Percentiles rank a stretch among this genome's conserved stretches.
These are phyloP conservation scores for Blastobotrys mokoenaii DNA, from an alignment of 805 yeast genomes.

Conservation along the genomic window DNA sequence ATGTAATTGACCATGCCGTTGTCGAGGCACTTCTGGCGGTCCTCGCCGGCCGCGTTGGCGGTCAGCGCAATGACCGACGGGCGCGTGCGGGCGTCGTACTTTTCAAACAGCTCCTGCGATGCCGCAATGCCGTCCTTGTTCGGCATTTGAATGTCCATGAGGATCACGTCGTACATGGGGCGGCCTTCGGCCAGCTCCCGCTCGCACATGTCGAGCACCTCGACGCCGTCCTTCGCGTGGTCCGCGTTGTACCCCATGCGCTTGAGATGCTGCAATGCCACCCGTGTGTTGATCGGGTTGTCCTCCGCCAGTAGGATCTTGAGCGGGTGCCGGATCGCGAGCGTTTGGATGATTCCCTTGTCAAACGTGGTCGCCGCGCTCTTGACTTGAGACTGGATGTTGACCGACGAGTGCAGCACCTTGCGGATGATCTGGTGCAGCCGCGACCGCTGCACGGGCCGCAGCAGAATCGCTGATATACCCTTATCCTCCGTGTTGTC, in stretches of 20 bases:
- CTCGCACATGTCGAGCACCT: constrained; percentile 32
- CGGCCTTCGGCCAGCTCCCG: constrained; percentile 24
- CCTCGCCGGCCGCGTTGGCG: constrained; percentile 49
- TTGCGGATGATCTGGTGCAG: constrained; percentile 17
- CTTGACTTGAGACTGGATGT: constrained; percentile 12
- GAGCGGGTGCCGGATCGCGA: constrained; percentile 32
- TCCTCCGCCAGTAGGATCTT: constrained; percentile 46
- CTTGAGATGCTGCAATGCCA: constrained; percentile 41
- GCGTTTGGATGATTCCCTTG: constrained; percentile 17
- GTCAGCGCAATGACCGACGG: constrained; percentile 42
- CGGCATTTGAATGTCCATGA: constrained; percentile 54
- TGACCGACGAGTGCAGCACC: constrained; percentile 12
- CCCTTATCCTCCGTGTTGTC: constrained; percentile 18
- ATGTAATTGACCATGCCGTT: constrained; percentile 47
- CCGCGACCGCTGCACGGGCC: constrained; percentile 19
- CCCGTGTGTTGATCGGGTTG: constrained; percentile 41
- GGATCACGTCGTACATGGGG: constrained; percentile 40
- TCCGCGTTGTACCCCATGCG: constrained; percentile 44
- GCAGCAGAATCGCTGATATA: constrained; percentile 17
- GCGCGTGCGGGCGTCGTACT: constrained; percentile 26
- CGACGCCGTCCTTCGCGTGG: constrained; percentile 45
- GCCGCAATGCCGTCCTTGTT: constrained; percentile 46
- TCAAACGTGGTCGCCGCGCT: constrained; percentile 14
- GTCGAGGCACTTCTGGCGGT: constrained; percentile 37
- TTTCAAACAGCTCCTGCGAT: constrained; percentile 32